phyloP scores from a whole-genome alignment of 2,329 filamentous ascomycete species.

The Monilinia fructicola region DNA sequence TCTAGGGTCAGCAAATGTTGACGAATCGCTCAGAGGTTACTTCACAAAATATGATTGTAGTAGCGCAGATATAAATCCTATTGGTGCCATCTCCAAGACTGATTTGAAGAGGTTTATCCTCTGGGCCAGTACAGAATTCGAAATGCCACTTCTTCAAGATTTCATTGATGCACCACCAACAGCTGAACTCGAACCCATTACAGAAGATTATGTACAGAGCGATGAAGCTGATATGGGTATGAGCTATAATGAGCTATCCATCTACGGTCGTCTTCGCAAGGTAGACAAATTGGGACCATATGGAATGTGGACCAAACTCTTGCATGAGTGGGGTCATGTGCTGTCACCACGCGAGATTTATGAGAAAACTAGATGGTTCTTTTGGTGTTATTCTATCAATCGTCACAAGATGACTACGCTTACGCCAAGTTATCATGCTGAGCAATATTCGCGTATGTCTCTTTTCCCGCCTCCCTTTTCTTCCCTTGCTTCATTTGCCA shows the following conservation, averaged over 20 bases:
- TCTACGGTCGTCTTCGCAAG: constrained; percentile 49
- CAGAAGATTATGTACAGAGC: constrained; percentile 52
- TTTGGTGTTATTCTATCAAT: constrained; percentile 55
- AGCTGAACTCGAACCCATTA: constrained; percentile 63
- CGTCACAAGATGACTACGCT: constrained; percentile 51
- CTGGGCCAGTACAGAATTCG: constrained; percentile 60
- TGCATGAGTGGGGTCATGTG: constrained; percentile 20
- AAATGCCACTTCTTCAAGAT: constrained; percentile 61
- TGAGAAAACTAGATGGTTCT: constrained; percentile 16
- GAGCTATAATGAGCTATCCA: constrained; percentile 50
- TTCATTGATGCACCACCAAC: constrained; percentile 65
- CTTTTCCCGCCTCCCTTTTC: not conserved
- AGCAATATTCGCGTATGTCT: constrained; percentile 29
- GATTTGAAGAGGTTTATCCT: constrained; percentile 71
- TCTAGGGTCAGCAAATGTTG: constrained; percentile 67
- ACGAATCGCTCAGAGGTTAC: constrained; percentile 54
- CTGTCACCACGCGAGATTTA: constrained; percentile 23
- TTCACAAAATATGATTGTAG: constrained; percentile 58
- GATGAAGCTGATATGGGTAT: constrained; percentile 52
- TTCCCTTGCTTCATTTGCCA: not conserved
- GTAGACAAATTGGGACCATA: constrained; percentile 48
- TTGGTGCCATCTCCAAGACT: constrained; percentile 60
- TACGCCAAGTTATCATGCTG: constrained; percentile 36
- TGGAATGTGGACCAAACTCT: constrained; percentile 23
- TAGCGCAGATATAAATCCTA: constrained; percentile 54